Evolutionary conservation across 164 flowering plant genomes (phyloP).

Genomic region (Nymphaea thermarum): DNA sequence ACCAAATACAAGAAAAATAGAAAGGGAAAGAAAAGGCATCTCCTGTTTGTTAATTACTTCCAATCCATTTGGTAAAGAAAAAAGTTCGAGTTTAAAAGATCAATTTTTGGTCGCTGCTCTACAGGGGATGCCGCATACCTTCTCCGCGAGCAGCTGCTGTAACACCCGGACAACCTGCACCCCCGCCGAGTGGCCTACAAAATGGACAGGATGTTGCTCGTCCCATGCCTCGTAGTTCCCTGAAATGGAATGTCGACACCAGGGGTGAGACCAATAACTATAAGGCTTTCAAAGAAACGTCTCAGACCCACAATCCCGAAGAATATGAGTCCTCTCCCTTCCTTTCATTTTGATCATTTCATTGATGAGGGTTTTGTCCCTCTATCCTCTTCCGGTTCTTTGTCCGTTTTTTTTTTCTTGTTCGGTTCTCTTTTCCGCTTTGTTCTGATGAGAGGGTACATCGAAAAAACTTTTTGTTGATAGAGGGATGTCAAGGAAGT

Average conservation of each 20-base stretch:
- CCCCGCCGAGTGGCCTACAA: conserved; percentile 98
- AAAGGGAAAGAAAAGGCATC: no score
- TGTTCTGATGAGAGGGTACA: no score
- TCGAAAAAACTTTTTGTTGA: no score
- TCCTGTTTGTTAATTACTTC: no score
- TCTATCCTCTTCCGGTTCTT: not conserved
- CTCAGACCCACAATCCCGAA: not conserved
- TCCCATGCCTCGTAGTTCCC: conserved; percentile 95
- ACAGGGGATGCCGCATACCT: conserved; percentile 25
- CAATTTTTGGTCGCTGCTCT: not conserved
- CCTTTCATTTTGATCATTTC: not conserved
- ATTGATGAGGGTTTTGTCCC: not conserved
- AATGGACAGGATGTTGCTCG: conserved; percentile 91
- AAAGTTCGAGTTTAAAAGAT: not conserved
- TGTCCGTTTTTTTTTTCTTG: not conserved
- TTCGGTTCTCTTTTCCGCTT: no score
- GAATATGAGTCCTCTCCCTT: no score
- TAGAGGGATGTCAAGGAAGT: not conserved
- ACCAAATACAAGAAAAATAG: no score
- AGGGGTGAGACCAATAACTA: not conserved
- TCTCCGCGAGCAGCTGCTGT: conserved; percentile 99
- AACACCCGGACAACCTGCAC: conserved; percentile 87
- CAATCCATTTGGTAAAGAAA: no score
- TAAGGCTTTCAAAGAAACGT: no score
- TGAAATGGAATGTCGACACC: conserved; percentile 15